Evolutionary conservation across 179 eudicot genomes (phyloP).

Genomic region (Silene vulgaris): DNA sequence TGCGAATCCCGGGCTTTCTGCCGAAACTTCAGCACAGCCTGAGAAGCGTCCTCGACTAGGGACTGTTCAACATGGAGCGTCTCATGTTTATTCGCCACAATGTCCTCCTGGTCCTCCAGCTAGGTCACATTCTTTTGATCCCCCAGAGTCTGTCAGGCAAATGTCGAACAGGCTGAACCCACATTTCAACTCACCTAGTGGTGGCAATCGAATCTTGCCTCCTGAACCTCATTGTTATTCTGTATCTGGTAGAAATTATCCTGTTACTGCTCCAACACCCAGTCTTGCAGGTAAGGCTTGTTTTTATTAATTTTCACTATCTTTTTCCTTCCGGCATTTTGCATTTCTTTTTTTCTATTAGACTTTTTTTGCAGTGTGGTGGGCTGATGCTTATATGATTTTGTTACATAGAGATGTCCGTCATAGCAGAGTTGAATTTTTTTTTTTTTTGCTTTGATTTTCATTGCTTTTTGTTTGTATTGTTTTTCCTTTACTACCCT

Average conservation of each 20-base stretch:
- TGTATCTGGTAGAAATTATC: not conserved
- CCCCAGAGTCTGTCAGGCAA: not conserved
- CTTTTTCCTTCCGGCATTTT: not conserved
- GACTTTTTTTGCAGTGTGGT: not conserved
- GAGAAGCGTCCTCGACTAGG: slow-evolving; percentile 24
- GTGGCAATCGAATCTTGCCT: not conserved
- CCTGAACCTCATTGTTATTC: slow-evolving; percentile 12
- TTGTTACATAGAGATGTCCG: too few relatives aligned
- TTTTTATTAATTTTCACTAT: not conserved
- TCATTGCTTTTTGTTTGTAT: not conserved
- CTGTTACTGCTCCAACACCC: not conserved
- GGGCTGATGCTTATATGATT: too few relatives aligned
- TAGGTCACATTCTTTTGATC: slow-evolving; percentile 2
- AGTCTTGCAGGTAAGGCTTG: slow-evolving; percentile 6
- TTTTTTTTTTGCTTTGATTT: not conserved
- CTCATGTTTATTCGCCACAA: not conserved
- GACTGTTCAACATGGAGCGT: not conserved
- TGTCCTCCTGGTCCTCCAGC: slow-evolving; percentile 13
- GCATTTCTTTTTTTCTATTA: not conserved
- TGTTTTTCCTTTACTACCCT: not conserved
- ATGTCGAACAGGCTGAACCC: slow-evolving; percentile 1
- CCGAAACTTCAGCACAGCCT: slow-evolving; percentile 2
- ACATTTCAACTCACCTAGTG: not conserved
- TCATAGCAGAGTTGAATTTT: not conserved
- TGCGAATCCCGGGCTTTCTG: slow-evolving; percentile 4